Conservation (phyloP, 345 rosid genomes). For the Gossypioides kirkii region DNA sequence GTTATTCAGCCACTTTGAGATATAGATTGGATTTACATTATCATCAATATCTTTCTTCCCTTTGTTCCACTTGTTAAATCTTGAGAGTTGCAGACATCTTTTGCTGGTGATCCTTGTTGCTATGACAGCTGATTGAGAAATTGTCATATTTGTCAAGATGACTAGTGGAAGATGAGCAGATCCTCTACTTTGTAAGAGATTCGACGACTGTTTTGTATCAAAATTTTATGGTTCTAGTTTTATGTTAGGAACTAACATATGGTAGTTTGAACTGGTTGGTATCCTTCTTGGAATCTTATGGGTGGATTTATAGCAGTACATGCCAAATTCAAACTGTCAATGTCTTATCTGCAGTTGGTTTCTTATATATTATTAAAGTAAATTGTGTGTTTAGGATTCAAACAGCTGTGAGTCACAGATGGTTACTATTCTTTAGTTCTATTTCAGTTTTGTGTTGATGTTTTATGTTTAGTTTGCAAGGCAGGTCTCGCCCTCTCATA, state of each 20-base stretch:
- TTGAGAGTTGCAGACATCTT: constrained; percentile 28
- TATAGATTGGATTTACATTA: constrained; percentile 14
- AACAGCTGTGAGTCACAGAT: constrained; percentile 1
- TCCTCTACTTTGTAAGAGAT: constrained; percentile 14
- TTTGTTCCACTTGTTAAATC: constrained; percentile 23
- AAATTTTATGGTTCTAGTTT: constrained; percentile 19
- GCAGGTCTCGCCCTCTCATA: constrained; percentile 9
- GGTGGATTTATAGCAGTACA: background rate
- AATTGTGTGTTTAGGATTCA: background rate
- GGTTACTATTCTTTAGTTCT: background rate
- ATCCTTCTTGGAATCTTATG: constrained; percentile 10
- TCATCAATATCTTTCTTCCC: constrained; percentile 9
- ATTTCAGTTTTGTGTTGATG: background rate
- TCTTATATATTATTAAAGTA: constrained; percentile 19
- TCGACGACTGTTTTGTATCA: constrained; percentile 7
- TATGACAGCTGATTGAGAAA: constrained; percentile 23
- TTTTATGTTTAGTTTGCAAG: constrained; percentile 14
- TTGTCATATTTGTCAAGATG: constrained; percentile 9
- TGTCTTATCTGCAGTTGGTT: constrained; percentile 8
- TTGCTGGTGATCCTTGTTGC: constrained; percentile 16
- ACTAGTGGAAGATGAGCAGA: constrained; percentile 18
- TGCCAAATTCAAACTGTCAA: background rate
- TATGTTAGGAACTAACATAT: constrained; percentile 15
- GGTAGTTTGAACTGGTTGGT: constrained; percentile 7
- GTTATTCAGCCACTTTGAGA: constrained; percentile 6